phyloP scores from a whole-genome alignment of 1,284 basidiomycete genomes.

The Tremellales sp. region DNA sequence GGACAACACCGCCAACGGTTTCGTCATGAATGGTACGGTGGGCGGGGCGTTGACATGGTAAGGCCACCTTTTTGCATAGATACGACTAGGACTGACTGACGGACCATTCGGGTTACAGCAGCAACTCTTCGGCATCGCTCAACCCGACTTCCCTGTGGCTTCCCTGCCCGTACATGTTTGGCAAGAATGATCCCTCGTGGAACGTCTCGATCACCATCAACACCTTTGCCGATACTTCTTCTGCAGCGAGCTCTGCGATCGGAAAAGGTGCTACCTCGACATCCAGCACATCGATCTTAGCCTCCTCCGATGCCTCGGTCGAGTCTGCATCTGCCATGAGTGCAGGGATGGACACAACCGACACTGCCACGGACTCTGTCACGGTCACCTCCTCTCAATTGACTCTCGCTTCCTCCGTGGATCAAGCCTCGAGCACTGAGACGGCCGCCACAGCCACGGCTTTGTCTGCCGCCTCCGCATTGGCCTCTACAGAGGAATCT shows the following conservation, averaged over 20 bases:
- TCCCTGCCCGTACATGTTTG: neutral
- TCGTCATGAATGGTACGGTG: constrained; percentile 7
- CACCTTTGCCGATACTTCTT: too few relatives aligned
- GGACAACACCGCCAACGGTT: constrained; percentile 1
- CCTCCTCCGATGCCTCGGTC: neutral
- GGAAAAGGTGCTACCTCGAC: neutral
- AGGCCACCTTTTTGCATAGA: neutral
- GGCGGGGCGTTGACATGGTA: constrained; percentile 6
- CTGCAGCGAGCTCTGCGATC: neutral
- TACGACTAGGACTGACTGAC: neutral
- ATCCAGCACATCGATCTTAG: neutral
- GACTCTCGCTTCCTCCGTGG: too few relatives aligned
- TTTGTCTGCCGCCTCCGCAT: too few relatives aligned
- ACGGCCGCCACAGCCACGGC: too few relatives aligned
- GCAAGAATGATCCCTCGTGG: neutral
- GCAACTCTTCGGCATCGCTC: neutral
- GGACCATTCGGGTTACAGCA: too few relatives aligned
- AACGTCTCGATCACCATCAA: neutral
- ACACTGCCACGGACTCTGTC: neutral
- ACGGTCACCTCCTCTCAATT: neutral
- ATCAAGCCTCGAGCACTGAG: too few relatives aligned
- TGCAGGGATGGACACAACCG: neutral
- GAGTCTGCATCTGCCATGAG: neutral
- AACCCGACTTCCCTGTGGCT: neutral
- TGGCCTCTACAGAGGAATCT: too few relatives aligned